Base-by-base conservation (phyloP, 2,329 filamentous ascomycete genomes). In the Dactylellina leptospora region DNA sequence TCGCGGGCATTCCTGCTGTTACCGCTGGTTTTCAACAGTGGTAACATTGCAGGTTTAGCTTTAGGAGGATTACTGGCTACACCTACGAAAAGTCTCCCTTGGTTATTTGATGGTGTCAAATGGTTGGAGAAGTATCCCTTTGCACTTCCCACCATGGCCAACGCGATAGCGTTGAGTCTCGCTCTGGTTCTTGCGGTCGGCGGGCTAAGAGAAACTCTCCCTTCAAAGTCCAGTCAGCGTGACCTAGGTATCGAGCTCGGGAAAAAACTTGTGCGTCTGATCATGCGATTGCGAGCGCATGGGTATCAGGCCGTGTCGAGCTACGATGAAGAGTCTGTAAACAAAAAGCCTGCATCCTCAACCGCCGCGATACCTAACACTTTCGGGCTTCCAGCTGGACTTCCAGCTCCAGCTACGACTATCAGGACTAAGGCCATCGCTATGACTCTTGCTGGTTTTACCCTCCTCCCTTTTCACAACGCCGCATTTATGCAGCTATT, bases 401-500 rank as follows among this genome's bases (percentile, higher is more conserved):
- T n/a, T 13, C 38, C 61, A 30, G 55, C 75, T 0, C 87, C 87
- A 50, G 84, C 86, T 75, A 87, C 82, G 3, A 82, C 87, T 47
- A 84, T 87, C 75, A 87, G 82, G 3, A 82, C 80, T 44, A 86
- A 87, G 66, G 84, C 86, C 18, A 74, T 84, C 66, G 81, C 53
- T 4, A 55, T 83, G 63, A 85, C 83, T 0, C 81, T 92, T 2
- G 77, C 90, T 47, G 85, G 84, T 18, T 87, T 88, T 73, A 87
- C 87, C 18, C 85, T 91, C 44, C 87, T 90, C 75, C 87, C 89
- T 74, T 87, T 91, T 76, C 89, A 91, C 79, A 83, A 91, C 76
- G 89, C 88, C 66, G 88, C 89, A 23, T 93, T 92, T 81, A 90
- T 90, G 77, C 85, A 88, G 1, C 84, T 93, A 40, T 91, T 88